These are phyloP conservation scores for Cercospora sp. DNA, from an alignment of 2,329 filamentous ascomycete genomes.

Conservation along the genomic window DNA sequence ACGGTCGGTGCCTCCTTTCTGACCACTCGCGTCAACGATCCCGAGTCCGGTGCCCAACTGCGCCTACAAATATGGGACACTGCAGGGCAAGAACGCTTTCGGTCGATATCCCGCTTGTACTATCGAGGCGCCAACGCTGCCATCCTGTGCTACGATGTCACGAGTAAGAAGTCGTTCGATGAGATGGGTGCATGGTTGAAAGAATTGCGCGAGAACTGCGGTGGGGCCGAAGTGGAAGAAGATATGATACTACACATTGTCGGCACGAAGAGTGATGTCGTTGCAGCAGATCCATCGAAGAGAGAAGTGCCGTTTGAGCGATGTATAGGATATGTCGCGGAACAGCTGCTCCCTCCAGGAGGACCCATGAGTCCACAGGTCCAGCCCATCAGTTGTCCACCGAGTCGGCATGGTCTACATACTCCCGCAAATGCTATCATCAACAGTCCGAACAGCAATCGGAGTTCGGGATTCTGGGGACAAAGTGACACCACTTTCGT, in stretches of 20 bases:
- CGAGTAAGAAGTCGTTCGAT: slow-evolving; percentile 77
- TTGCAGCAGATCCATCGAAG: slow-evolving; percentile 74
- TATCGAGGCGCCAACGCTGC: slow-evolving; percentile 94
- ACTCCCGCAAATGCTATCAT: slow-evolving; percentile 45
- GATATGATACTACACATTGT: slow-evolving; percentile 92
- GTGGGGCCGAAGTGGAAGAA: slow-evolving; percentile 36
- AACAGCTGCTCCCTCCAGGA: slow-evolving; percentile 71
- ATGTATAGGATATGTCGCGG: slow-evolving; percentile 92
- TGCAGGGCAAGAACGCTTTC: slow-evolving; percentile 91
- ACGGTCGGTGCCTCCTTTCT: slow-evolving; percentile 58
- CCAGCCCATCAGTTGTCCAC: slow-evolving; percentile 20
- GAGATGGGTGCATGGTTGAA: slow-evolving; percentile 89
- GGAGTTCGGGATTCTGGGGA: slow-evolving; percentile 78
- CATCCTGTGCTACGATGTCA: slow-evolving; percentile 93
- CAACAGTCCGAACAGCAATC: slow-evolving; percentile 49
- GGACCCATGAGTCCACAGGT: slow-evolving; percentile 16
- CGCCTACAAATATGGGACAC: slow-evolving; percentile 97
- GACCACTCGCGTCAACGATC: slow-evolving; percentile 69
- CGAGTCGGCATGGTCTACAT: slow-evolving; percentile 47
- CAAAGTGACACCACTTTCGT: slow-evolving; percentile 63
- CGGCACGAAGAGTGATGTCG: slow-evolving; percentile 89
- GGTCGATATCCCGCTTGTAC: slow-evolving; percentile 91
- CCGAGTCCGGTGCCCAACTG: slow-evolving; percentile 80
- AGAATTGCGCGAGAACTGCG: slow-evolving; percentile 42
- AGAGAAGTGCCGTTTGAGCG: slow-evolving; percentile 90